Percentiles rank a stretch among this genome's conserved stretches.
These are phyloP conservation scores for Tolypocladium album DNA, from an alignment of 2,329 filamentous ascomycete species.

Conservation along the genomic window DNA sequence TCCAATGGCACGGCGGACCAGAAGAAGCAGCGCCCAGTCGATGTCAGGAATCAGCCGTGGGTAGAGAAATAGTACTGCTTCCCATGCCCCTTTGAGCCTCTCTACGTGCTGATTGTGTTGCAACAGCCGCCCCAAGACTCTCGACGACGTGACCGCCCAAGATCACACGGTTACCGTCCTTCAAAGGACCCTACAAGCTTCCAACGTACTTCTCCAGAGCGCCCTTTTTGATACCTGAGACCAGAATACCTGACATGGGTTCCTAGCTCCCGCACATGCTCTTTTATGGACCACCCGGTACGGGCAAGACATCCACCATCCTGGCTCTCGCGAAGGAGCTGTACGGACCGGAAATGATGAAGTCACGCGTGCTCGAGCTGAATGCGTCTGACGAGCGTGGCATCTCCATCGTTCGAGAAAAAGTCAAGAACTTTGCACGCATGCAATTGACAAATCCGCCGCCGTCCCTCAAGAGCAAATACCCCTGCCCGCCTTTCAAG, in stretches of 20 bases:
- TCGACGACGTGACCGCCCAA: slow-evolving; percentile 92
- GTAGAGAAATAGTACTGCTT: slow-evolving; percentile 91
- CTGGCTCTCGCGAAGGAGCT: slow-evolving; percentile 95
- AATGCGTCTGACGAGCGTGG: slow-evolving; percentile 99
- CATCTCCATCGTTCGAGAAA: slow-evolving; percentile 92
- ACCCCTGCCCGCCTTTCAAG: slow-evolving; percentile 96
- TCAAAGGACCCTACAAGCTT: slow-evolving; percentile 83
- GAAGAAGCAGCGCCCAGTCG: slow-evolving; percentile 51
- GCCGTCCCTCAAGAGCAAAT: slow-evolving; percentile 55
- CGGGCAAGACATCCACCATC: slow-evolving; percentile 95
- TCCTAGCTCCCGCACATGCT: slow-evolving; percentile 88
- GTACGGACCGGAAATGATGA: slow-evolving; percentile 89
- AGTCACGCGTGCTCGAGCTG: slow-evolving; percentile 90
- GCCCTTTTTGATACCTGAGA: not conserved
- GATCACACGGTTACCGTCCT: slow-evolving; percentile 94
- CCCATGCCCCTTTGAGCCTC: not conserved
- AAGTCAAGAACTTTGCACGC: slow-evolving; percentile 95
- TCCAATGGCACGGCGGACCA: slow-evolving; percentile 49
- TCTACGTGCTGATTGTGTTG: slow-evolving; percentile 14
- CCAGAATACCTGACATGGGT: not conserved
- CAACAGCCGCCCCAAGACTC: slow-evolving; percentile 75
- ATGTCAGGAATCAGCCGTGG: slow-evolving; percentile 74
- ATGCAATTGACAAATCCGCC: slow-evolving; percentile 85
- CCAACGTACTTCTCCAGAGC: slow-evolving; percentile 52
- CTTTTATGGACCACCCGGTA: slow-evolving; percentile 95